Conservation (phyloP, 148 eudicot species). For the Talinum fruticosum region DNA sequence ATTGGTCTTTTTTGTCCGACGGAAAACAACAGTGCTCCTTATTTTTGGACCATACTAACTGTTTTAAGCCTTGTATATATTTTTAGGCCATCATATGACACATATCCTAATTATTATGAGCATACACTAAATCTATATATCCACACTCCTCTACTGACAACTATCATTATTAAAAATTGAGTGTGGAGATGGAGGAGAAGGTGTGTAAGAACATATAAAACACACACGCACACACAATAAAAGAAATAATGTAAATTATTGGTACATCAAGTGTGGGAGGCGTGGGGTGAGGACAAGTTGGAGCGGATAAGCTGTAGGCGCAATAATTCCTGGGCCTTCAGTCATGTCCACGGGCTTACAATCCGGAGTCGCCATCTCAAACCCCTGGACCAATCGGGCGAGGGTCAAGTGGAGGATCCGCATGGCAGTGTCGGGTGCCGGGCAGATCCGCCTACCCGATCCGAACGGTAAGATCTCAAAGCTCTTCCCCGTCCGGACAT, state of each 20-base stretch:
- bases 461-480: neutral
- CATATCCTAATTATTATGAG: too few relatives aligned
- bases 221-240: too few relatives aligned
- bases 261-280: constrained; percentile 8
- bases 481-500: neutral
- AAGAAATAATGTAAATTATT: neutral
- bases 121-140: too few relatives aligned
- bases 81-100: too few relatives aligned
- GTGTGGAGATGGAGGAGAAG: too few relatives aligned
- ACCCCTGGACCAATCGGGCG: neutral
- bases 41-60: too few relatives aligned
- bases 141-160: too few relatives aligned
- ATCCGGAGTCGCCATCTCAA: neutral
- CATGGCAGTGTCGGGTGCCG: neutral
- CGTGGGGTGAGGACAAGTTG: constrained; percentile 11
- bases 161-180: too few relatives aligned
- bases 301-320: constrained; percentile 9
- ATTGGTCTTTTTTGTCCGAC: too few relatives aligned
- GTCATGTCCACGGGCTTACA: constrained; percentile 14
- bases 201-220: too few relatives aligned
- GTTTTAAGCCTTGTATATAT: too few relatives aligned
- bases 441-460: neutral
- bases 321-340: constrained; percentile 17
- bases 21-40: too few relatives aligned
- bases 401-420: neutral